Conservation (phyloP, 768 basidiomycete species). For the Lactarius vividus region DNA sequence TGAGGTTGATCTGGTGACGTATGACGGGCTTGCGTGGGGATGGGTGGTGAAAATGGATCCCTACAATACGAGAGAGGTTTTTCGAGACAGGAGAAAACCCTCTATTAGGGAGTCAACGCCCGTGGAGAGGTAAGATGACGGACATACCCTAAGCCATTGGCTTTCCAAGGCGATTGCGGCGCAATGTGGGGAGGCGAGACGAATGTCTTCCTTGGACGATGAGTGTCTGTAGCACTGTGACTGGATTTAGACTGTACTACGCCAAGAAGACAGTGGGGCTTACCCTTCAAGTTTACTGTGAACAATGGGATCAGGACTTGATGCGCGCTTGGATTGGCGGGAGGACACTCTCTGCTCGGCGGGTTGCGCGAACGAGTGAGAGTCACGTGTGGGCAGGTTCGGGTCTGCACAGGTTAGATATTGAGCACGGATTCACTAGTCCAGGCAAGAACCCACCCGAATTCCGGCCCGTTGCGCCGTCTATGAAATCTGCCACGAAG, state of each 20-base stretch:
- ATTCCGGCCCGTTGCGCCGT: background rate
- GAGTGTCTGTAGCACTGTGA: background rate
- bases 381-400: background rate
- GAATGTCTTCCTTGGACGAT: conserved; percentile 9
- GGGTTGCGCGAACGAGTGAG: background rate
- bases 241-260: background rate
- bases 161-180: background rate
- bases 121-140: background rate
- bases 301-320: background rate
- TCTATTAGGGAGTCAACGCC: conserved; percentile 16
- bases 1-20: conserved; percentile 5
- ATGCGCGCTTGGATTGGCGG: background rate
- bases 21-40: conserved; percentile 3
- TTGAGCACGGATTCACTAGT: background rate
- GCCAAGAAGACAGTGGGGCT: background rate
- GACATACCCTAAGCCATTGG: conserved; percentile 7
- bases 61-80: conserved; percentile 18
- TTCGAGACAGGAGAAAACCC: background rate
- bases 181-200: conserved; percentile 11
- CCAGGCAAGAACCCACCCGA: background rate
- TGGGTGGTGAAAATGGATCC: conserved; percentile 5
- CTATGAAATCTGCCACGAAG: conserved; percentile 16
- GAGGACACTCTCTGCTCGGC: background rate
- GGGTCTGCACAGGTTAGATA: background rate
- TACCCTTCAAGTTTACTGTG: background rate